Conservation (phyloP, 257 asterid species). For the Lantana camara region DNA sequence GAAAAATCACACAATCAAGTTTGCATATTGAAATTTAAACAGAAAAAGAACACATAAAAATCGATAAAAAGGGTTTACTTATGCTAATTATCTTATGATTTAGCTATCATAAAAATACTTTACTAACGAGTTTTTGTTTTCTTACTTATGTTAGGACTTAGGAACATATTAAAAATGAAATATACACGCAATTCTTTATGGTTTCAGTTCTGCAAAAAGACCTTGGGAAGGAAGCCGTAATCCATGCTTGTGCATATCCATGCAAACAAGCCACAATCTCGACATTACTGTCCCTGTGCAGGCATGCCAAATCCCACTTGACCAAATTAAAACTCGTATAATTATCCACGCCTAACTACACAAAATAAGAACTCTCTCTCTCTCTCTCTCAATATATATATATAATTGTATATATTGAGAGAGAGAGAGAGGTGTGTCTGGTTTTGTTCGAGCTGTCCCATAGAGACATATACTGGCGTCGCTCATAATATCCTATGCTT, state of each 20-base stretch:
- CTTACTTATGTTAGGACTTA: not conserved
- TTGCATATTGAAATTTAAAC: too few relatives aligned
- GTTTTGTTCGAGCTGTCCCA: slow-evolving; percentile 32
- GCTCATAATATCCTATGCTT: slow-evolving; percentile 7
- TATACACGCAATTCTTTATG: not conserved
- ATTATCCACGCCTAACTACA: not conserved
- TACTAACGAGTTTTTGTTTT: too few relatives aligned
- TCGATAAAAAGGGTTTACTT: too few relatives aligned
- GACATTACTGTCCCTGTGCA: slow-evolving; percentile 21
- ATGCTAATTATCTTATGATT: too few relatives aligned
- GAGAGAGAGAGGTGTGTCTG: not conserved
- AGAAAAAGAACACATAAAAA: too few relatives aligned
- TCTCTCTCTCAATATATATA: too few relatives aligned
- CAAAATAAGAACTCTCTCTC: too few relatives aligned
- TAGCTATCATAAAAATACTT: too few relatives aligned
- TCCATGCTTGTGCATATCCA: slow-evolving; percentile 26
- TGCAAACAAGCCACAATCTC: slow-evolving; percentile 20
- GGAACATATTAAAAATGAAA: not conserved
- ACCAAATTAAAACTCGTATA: not conserved
- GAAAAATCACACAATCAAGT: too few relatives aligned
- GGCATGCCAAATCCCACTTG: slow-evolving; percentile 37
- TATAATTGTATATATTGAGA: too few relatives aligned
- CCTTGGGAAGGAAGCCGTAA: slow-evolving; percentile 38
- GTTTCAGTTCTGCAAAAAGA: not conserved
- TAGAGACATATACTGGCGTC: slow-evolving; percentile 25